phyloP scores from a whole-genome alignment of 768 basidiomycete species.

The Boletus sensibilis region DNA sequence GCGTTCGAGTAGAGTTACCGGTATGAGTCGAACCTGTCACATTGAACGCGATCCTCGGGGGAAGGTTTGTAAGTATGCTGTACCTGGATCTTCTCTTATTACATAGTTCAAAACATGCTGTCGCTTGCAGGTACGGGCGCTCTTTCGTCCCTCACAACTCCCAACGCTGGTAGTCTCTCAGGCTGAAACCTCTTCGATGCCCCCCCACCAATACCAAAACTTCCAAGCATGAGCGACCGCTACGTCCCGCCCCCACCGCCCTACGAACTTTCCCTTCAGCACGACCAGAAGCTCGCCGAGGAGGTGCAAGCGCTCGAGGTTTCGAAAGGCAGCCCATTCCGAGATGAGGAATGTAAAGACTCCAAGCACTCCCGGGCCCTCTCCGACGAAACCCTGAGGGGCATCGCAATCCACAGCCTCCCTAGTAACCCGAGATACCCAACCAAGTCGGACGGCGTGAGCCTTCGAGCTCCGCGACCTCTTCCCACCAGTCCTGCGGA shows the following conservation, averaged over 20 bases:
- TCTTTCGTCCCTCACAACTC: background rate
- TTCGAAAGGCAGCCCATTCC: slow-evolving; percentile 11
- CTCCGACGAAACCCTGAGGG: slow-evolving; percentile 3
- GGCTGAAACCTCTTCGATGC: background rate
- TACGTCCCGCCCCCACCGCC: slow-evolving; percentile 40
- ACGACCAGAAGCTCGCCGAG: slow-evolving; percentile 51
- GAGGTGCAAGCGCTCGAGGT: slow-evolving; percentile 9
- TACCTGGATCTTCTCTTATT: background rate
- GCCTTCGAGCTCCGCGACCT: slow-evolving; percentile 19
- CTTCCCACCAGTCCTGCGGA: slow-evolving; percentile 27
- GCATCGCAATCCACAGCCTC: slow-evolving; percentile 1
- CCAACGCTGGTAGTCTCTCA: background rate
- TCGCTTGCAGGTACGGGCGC: slow-evolving; percentile 10
- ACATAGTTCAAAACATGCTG: slow-evolving; percentile 10
- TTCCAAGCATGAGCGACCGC: slow-evolving; percentile 22
- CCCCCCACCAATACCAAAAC: too few relatives aligned
- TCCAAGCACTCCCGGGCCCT: slow-evolving; percentile 8
- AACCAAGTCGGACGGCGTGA: background rate
- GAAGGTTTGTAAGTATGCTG: background rate
- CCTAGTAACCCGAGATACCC: slow-evolving; percentile 1
- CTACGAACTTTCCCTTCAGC: slow-evolving; percentile 41
- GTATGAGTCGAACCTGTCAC: background rate
- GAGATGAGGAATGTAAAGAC: slow-evolving; percentile 18
- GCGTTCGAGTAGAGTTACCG: background rate
- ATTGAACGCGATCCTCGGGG: background rate